Base-by-base conservation (phyloP, 1,284 basidiomycete genomes). In the Thelephora terrestris region DNA sequence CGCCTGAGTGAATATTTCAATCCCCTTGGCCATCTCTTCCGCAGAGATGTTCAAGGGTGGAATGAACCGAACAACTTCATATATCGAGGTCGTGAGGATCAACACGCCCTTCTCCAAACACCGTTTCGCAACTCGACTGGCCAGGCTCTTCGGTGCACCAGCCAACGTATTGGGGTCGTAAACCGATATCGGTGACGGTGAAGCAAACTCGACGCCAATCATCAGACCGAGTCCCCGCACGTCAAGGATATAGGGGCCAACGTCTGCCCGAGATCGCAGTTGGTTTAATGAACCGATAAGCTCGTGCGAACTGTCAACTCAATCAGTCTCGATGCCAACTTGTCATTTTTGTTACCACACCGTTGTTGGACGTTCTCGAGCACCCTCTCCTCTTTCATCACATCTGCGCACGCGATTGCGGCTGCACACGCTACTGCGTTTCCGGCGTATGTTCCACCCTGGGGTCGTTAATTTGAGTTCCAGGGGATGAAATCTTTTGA, bases 391-490 rank as follows among this genome's bases (percentile, higher is more conserved):
- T 87, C 81, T 52, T 69, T 70, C 66, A 95, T 82, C 1, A 76
- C 84, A 47, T 94, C 82, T 29, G 76, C 76, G 29, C 89, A 85
- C 0, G 91, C 91, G 36, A 84, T 73, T 10, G 82, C 91, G 16
- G 92, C 92, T 0, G 92, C 92, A 61, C 91, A 95, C 0, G 86
- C 73, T 0, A 95, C 87, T 0, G 88, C 83, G 60, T 93, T 95
- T 25, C 92, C 92, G 9, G 87, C 87, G 57, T 93, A 93, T 2
- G 91, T 94, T 17, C 91, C 91, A 24, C 91, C 90, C 83, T 85
- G 55, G 20, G 6, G 34, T 39, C n/a, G 2, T 5, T 23, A 1
- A 42, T 42, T 20, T 18, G 39, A 36, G n/a, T 16, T 17, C 27
- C n/a, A 4, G 17, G 9, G 10, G 12, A 36, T 42, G 20, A 17